Percentiles rank a stretch among this genome's conserved stretches.
Evolutionary conservation across 371 early-diverging fungal species (phyloP).

Genomic region (Edhazardia aedis): DNA sequence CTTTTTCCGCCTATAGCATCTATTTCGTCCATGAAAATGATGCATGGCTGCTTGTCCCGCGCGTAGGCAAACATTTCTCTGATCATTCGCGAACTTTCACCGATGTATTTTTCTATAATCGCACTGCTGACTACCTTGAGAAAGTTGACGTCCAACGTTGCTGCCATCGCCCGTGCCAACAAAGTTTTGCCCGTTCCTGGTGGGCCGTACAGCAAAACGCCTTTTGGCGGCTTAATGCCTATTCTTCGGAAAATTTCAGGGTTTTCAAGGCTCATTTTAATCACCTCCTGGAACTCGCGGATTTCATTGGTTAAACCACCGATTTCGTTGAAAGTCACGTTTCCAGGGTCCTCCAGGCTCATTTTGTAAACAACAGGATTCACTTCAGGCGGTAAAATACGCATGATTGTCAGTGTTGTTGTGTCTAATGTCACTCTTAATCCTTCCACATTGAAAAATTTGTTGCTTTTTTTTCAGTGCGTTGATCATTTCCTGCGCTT

Average conservation of each 20-base stretch:
- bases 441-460: conserved; percentile 58
- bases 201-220: conserved; percentile 89
- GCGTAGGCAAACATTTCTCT: conserved; percentile 98
- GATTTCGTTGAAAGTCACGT: conserved; percentile 76
- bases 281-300: conserved; percentile 83
- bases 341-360: conserved; percentile 63
- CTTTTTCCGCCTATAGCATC: conserved; percentile 98
- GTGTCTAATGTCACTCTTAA: conserved; percentile 90
- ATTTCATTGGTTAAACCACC: conserved; percentile 90
- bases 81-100: conserved; percentile 79
- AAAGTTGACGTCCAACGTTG: conserved; percentile 78
- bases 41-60: conserved; percentile 91
- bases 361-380: conserved; percentile 96
- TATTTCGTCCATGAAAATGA: conserved; percentile 99
- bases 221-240: conserved; percentile 88
- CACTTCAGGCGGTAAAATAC: conserved; percentile 83
- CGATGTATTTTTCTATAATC: conserved; percentile 96
- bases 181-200: conserved; percentile 69
- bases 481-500: too few species aligned
- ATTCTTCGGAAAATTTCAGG: conserved; percentile 91
- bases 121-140: conserved; percentile 81
- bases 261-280: conserved; percentile 88
- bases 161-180: conserved; percentile 83
- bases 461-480: conserved; percentile 69
- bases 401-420: conserved; percentile 96